Evolutionary conservation across 2,329 filamentous ascomycete genomes (phyloP), one percentile per base, ranked within the genome.

Genomic region (Epichloe scottii): DNA sequence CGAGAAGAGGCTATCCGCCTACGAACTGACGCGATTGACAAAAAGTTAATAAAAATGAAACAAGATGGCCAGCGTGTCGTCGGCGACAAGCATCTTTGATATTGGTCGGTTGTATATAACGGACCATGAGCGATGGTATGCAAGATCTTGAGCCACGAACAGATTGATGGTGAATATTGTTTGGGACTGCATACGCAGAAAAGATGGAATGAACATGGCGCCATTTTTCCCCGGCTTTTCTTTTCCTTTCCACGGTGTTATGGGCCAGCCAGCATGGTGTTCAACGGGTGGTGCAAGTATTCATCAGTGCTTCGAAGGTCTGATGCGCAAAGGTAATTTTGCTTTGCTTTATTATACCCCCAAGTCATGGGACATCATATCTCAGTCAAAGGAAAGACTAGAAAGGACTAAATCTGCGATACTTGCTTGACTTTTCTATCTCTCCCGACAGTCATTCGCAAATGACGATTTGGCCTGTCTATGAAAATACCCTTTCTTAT

Each of bases 371-470:
- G 11, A 33, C n/a, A 15, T 45, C n/a, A 51, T 38, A 44, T 21
- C 44, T 11, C n/a, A 33, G 34, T 14, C 26, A 21, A n/a, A 30
- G 2, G 33, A n/a, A 10, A 14, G 17, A 12, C 19, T 17, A 11
- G 4, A 17, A 48, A 15, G 10, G 17, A 37, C 42, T 19, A 51
- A 34, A 51, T 51, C 8, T 17, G 35, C 4, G 37, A 33, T 11
- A 51, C 19, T 21, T 48, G 50, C 45, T 48, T 51, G 39, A 85
- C 80, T 54, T 69, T 77, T 57, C 83, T 72, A 57, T 83, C 74
- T 56, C 73, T 73, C 41, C 76, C 75, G 2, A 87, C 78, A 10
- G 84, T 68, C 46, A 87, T 64, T 50, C 81, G 70, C 56, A 87
- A 66, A 62, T 87, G 82, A 55, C 72, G 69, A 6, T 73, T 73